Percentiles rank a stretch among this genome's conserved stretches.
These are phyloP conservation scores for Kodamaea jinghongensis DNA, from an alignment of 805 yeast genomes.

Conservation along the genomic window DNA sequence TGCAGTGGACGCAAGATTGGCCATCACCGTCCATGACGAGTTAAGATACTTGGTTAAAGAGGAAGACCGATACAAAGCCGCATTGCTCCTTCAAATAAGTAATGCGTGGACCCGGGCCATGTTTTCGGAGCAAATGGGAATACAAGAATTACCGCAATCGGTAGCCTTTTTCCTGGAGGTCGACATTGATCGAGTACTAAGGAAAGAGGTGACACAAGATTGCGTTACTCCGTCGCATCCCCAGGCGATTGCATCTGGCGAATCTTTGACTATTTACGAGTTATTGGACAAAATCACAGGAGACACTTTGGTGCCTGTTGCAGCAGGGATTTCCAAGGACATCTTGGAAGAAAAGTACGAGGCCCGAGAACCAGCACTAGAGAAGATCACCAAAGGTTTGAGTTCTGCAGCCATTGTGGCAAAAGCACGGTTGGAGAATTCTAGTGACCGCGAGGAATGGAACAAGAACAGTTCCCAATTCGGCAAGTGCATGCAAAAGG, in stretches of 20 bases:
- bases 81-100: conserved; percentile 80
- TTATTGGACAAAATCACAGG: conserved; percentile 42
- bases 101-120: conserved; percentile 96
- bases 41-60: conserved; percentile 75
- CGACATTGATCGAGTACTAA: conserved; percentile 80
- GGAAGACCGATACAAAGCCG: conserved; percentile 71
- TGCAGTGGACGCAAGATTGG: conserved; percentile 68
- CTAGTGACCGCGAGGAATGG: conserved; percentile 17
- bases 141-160: conserved; percentile 85
- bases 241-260: conserved; percentile 66
- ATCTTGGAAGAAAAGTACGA: conserved; percentile 10
- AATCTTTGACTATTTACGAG: conserved; percentile 58
- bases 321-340: conserved; percentile 1
- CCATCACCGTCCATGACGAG: conserved; percentile 94
- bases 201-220: conserved; percentile 91
- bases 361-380: conserved; percentile 16
- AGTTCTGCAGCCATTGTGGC: conserved; percentile 17
- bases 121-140: conserved; percentile 90
- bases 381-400: conserved; percentile 15
- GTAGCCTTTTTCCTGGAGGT: conserved; percentile 95
- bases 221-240: conserved; percentile 91
- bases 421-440: conserved; percentile 27
- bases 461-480: conserved; percentile 13
- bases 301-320: conserved; percentile 11
- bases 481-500: conserved; percentile 14